Conservation (phyloP, 2,329 filamentous ascomycete species). For the Xenoacremonium recifei region DNA sequence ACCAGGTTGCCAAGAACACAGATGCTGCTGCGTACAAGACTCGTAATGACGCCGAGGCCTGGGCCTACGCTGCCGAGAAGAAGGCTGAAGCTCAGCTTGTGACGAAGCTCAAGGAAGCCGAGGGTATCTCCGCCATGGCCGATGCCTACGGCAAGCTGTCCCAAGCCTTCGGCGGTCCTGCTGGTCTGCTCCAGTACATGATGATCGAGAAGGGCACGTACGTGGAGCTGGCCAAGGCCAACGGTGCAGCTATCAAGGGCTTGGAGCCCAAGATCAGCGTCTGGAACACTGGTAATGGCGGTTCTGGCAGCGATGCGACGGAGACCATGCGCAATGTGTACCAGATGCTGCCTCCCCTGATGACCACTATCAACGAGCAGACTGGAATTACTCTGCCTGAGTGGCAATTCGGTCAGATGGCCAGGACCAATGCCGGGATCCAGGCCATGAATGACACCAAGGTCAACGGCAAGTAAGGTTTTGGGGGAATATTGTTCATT, state of each 20-base stretch:
- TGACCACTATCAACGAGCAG: conserved; percentile 85
- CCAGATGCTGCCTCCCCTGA: conserved; percentile 78
- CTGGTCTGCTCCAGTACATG: conserved; percentile 77
- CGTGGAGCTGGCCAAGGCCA: conserved; percentile 73
- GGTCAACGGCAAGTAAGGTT: conserved; percentile 13
- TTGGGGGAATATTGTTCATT: background rate
- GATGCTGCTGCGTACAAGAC: conserved; percentile 56
- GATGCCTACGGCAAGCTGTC: conserved; percentile 74
- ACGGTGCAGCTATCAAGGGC: conserved; percentile 71
- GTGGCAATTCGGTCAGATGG: conserved; percentile 65
- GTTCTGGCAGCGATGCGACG: conserved; percentile 52
- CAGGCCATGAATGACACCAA: conserved; percentile 30
- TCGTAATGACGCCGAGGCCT: conserved; percentile 44
- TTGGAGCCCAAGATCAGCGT: conserved; percentile 87
- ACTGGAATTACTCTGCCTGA: conserved; percentile 77
- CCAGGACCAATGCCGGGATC: conserved; percentile 34
- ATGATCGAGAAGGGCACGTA: conserved; percentile 86
- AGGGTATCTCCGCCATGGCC: conserved; percentile 75
- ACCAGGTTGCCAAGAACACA: conserved; percentile 68
- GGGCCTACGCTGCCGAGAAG: conserved; percentile 37
- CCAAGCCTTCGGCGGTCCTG: conserved; percentile 72
- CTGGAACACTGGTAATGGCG: conserved; percentile 72
- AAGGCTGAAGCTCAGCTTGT: conserved; percentile 60
- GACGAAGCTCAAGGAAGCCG: conserved; percentile 68
- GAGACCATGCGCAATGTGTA: conserved; percentile 72